Conservation (phyloP, 192 early-diverging fungal genomes). For the Gigaspora rosea region DNA sequence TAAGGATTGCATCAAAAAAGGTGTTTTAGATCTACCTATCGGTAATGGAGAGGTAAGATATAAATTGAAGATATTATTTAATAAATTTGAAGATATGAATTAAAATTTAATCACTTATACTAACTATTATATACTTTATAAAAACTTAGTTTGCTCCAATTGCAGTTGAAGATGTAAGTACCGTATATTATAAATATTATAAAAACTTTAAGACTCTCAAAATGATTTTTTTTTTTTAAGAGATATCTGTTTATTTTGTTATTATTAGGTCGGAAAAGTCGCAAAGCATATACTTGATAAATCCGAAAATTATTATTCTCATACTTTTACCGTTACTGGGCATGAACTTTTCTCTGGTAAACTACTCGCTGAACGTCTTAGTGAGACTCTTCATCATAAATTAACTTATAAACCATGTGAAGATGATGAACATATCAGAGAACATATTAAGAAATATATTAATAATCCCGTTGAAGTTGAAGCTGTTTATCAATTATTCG, state of each 20-base stretch:
- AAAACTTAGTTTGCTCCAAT: conserved; percentile 25
- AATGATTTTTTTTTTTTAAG: background rate
- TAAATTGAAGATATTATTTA: too few species aligned
- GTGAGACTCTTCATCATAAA: background rate
- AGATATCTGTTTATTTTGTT: background rate
- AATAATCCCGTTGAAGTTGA: background rate
- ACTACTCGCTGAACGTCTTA: background rate
- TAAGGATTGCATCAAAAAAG: conserved; percentile 22
- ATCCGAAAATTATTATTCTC: conserved; percentile 20
- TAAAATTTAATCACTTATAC: background rate
- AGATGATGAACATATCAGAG: background rate
- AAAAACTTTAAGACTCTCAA: background rate
- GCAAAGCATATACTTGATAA: conserved; percentile 15
- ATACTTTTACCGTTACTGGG: conserved; percentile 6
- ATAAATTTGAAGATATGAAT: background rate
- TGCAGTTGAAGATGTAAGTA: conserved; percentile 25
- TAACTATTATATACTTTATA: background rate
- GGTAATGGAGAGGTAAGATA: conserved; percentile 17
- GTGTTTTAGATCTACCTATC: conserved; percentile 27
- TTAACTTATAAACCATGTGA: conserved; percentile 9
- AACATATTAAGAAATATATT: conserved; percentile 18
- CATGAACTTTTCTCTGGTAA: background rate
- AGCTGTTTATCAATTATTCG: background rate
- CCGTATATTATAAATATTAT: background rate
- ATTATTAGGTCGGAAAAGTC: conserved; percentile 9